A percentile compares a stretch with the other conserved stretches of the same genome.
These are phyloP conservation scores for Backusella tuberculispora DNA, from an alignment of 192 early-diverging fungal genomes.

Conservation along the genomic window DNA sequence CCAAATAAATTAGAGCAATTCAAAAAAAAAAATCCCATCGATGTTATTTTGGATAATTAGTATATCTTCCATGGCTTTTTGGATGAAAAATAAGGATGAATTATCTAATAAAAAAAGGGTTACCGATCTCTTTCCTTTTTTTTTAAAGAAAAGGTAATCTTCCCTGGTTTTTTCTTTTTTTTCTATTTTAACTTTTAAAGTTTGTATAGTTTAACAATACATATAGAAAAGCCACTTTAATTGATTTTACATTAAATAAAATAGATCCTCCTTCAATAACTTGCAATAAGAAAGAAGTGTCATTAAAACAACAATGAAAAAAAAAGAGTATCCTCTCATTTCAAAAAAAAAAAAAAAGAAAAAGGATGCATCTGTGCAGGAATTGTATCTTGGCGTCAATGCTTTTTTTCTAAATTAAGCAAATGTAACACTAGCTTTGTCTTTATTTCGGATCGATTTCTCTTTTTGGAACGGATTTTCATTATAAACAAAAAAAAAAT, in stretches of 20 bases:
- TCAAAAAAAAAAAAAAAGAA: not conserved
- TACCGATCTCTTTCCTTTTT: no score
- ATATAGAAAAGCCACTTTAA: conserved; percentile 4
- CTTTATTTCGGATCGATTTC: not conserved
- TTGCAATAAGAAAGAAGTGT: no score
- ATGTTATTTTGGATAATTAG: not conserved
- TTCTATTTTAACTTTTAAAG: not conserved
- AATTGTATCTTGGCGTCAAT: not conserved
- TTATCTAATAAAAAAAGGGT: no score
- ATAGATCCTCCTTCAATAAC: not conserved
- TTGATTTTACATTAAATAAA: not conserved
- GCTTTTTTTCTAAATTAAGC: not conserved
- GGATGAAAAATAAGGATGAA: not conserved
- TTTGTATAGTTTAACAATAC: not conserved
- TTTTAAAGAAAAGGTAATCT: not conserved
- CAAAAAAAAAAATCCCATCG: not conserved
- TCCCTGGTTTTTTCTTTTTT: not conserved
- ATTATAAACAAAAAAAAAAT: not conserved
- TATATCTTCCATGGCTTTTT: conserved; percentile 4
- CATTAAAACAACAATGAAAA: no score
- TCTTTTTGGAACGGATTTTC: not conserved
- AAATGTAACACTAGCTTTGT: not conserved
- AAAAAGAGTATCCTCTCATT: not conserved
- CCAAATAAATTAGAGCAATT: not conserved
- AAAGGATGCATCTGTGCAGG: not conserved